phyloP scores from a whole-genome alignment of 345 rosid species.

The Mercurialis annua region DNA sequence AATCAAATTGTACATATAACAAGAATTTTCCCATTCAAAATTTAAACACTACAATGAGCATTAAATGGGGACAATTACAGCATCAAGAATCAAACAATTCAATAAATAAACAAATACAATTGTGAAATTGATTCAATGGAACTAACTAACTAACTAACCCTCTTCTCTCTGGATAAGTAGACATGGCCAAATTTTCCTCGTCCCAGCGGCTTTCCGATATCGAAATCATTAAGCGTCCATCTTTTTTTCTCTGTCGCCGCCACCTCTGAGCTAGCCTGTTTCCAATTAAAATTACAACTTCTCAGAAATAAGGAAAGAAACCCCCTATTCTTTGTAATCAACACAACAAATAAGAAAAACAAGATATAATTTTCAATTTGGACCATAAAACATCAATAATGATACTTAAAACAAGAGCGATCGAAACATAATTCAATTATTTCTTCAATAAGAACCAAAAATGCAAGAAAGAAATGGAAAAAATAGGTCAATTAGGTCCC shows the following conservation, averaged over 20 bases:
- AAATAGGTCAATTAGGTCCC: too few relatives aligned
- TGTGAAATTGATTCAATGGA: background rate
- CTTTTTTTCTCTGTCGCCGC: constrained; percentile 51
- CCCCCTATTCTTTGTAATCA: background rate
- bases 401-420: too few relatives aligned
- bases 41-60: too few relatives aligned
- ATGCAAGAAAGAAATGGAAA: background rate
- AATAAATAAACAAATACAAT: too few relatives aligned
- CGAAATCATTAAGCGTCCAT: constrained; percentile 84
- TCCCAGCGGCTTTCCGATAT: constrained; percentile 94
- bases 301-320: background rate
- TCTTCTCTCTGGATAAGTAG: constrained; percentile 86
- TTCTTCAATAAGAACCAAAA: too few relatives aligned
- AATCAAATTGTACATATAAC: too few relatives aligned
- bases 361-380: background rate
- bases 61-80: too few relatives aligned
- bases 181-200: constrained; percentile 97
- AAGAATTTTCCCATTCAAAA: too few relatives aligned
- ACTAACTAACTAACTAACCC: constrained; percentile 38
- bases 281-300: constrained; percentile 3
- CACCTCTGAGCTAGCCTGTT: constrained; percentile 57
- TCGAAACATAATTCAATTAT: too few relatives aligned
- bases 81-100: too few relatives aligned
- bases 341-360: constrained; percentile 3
- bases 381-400: background rate